Conservation (phyloP, 2,329 filamentous ascomycete species). For the Microdochium bolleyi region DNA sequence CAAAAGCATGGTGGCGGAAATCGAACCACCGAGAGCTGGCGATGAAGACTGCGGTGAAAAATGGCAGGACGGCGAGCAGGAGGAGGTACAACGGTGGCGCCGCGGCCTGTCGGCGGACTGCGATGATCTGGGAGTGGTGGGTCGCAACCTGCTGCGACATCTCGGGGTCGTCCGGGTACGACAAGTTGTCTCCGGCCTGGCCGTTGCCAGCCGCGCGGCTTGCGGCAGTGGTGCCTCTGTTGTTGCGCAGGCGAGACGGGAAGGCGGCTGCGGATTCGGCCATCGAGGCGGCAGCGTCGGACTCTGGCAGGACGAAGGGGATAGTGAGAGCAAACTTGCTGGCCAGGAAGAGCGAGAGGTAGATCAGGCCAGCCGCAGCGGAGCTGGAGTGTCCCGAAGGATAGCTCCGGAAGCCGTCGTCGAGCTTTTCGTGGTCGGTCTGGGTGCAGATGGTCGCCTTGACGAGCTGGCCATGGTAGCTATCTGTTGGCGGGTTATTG, state of each 20-base stretch:
- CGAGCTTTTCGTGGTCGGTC: conserved; percentile 48
- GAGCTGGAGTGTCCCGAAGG: conserved; percentile 71
- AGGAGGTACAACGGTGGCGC: conserved; percentile 78
- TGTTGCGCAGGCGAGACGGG: conserved; percentile 58
- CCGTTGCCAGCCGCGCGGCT: conserved; percentile 21
- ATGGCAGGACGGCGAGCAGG: conserved; percentile 60
- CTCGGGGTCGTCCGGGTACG: conserved; percentile 17
- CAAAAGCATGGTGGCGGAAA: conserved; percentile 86
- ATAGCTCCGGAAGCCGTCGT: conserved; percentile 82
- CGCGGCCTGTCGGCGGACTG: conserved; percentile 64
- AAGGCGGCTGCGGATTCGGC: conserved; percentile 53
- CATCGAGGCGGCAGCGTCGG: conserved; percentile 32
- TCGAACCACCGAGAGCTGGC: conserved; percentile 81
- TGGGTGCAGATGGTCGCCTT: conserved; percentile 69
- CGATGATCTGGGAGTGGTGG: conserved; percentile 31
- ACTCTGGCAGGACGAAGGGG: conserved; percentile 53
- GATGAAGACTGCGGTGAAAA: conserved; percentile 72
- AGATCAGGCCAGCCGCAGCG: conserved; percentile 72
- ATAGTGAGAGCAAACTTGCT: conserved; percentile 72
- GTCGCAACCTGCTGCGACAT: conserved; percentile 20
- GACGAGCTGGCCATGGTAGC: conserved; percentile 58
- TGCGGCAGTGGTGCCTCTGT: conserved; percentile 24
- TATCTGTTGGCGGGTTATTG: conserved; percentile 8
- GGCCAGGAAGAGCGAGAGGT: conserved; percentile 80
- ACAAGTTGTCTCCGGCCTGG: conserved; percentile 16